Evolutionary conservation across 2,329 filamentous ascomycete species (phyloP).

Genomic region (Dissoconium aciculare): DNA sequence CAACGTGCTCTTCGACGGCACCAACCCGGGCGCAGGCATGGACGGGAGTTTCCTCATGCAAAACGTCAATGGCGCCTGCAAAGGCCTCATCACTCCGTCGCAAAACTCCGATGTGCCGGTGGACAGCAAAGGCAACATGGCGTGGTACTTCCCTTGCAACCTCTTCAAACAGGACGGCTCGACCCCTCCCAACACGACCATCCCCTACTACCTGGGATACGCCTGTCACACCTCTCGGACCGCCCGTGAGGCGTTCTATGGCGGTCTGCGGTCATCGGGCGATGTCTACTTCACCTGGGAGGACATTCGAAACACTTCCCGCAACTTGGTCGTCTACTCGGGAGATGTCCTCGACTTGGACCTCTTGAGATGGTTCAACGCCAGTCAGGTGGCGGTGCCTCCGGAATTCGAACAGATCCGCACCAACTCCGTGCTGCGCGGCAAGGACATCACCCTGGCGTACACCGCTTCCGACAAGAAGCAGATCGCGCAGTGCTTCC

Average conservation of each 20-base stretch:
- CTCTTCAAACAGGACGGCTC: slow-evolving; percentile 91
- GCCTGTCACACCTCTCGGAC: slow-evolving; percentile 65
- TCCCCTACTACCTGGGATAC: slow-evolving; percentile 68
- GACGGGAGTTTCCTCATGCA: slow-evolving; percentile 97
- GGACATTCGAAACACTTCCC: slow-evolving; percentile 73
- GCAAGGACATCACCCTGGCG: slow-evolving; percentile 75
- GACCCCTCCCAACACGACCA: slow-evolving; percentile 53
- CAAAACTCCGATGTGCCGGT: slow-evolving; percentile 63
- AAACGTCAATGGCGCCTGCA: slow-evolving; percentile 95
- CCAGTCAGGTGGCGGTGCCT: slow-evolving; percentile 60
- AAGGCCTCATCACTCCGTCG: slow-evolving; percentile 65
- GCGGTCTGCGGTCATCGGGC: slow-evolving; percentile 47
- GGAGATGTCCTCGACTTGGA: slow-evolving; percentile 84
- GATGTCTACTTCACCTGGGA: slow-evolving; percentile 96
- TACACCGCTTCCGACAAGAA: slow-evolving; percentile 71
- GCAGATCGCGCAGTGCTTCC: slow-evolving; percentile 68
- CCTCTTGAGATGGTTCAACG: slow-evolving; percentile 81
- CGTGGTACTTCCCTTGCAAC: slow-evolving; percentile 93
- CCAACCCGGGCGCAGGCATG: slow-evolving; percentile 65
- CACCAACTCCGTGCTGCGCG: slow-evolving; percentile 54
- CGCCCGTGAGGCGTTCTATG: slow-evolving; percentile 61
- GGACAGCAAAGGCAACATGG: slow-evolving; percentile 57
- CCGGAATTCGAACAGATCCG: slow-evolving; percentile 65
- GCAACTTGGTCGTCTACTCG: slow-evolving; percentile 88
- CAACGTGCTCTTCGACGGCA: slow-evolving; percentile 79